Evolutionary conservation across 2,329 filamentous ascomycete genomes (phyloP), one percentile per base, ranked within the genome.

Genomic region (Fusarium liriodendri): DNA sequence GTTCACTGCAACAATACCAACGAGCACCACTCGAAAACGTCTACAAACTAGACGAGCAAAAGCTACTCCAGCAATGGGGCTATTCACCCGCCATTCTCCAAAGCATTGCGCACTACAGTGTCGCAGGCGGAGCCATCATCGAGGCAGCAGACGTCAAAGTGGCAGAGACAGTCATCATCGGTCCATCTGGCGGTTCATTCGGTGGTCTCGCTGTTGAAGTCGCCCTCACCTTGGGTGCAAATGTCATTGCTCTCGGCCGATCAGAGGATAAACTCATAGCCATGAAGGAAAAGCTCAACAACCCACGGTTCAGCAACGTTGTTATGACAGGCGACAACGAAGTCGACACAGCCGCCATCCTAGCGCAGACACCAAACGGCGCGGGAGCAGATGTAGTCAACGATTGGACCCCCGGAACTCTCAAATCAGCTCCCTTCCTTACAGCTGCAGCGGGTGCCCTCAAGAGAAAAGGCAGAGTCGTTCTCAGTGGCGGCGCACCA

Each of bases 101-200:
- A 14, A 67, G 60, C 18, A 58, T 67, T 3, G 62, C 62, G 6
- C 45, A 57, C 20, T 62, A 69, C 22, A 55, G 29, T 1, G 66
- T 55, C 33, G 66, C 61, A 6, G 66, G 55, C 7, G 66, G 62
- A 9, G 66, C 62, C 27, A 42, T 60, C 20, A 38, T 69, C 18
- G 66, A 66, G 18, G 66, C 62, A 22, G 66, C 55, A 35, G 66
- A 66, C 18, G 62, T 66, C 13, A 69, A 45, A 10, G 54, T 69
- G n/a, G 66, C 62, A 11, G 55, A 69, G 62, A 69, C 55, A 6
- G 62, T 66, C 42, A 40, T 69, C 18, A 58, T 69, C 22, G 66
- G 62, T 10, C 66, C 66, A 16, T 69, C 54, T 16, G 47, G 66
- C 6, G 66, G 66, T 13, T 68, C 66, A 7, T 68, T 68, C 40